Conservation (phyloP, 1,139 yeast species). For the Taphrina deformans region DNA sequence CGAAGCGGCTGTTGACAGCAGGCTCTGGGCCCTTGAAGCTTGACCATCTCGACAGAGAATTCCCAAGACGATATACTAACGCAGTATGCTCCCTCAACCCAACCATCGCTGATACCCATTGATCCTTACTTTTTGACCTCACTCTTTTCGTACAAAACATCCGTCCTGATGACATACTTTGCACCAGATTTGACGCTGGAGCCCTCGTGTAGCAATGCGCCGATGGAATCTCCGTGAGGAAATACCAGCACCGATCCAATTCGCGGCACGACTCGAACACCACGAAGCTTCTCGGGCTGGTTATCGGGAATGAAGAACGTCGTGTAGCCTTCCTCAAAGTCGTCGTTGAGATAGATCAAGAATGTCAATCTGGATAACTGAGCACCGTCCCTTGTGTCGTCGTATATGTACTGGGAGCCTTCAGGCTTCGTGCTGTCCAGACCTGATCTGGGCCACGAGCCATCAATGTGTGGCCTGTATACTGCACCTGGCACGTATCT, state of each 20-base stretch:
- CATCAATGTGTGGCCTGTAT: slow-evolving; percentile 31
- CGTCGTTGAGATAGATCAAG: slow-evolving; percentile 30
- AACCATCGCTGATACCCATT: not conserved
- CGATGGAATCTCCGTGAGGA: slow-evolving; percentile 30
- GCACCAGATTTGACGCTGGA: slow-evolving; percentile 25
- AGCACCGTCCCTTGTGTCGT: slow-evolving; percentile 23
- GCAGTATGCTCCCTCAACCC: not conserved
- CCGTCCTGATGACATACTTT: slow-evolving; percentile 31
- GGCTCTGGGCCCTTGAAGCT: too few relatives aligned
- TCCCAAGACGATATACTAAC: too few relatives aligned
- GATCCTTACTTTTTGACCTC: slow-evolving; percentile 3
- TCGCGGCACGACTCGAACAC: slow-evolving; percentile 25
- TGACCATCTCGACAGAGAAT: too few relatives aligned
- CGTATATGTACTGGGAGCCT: slow-evolving; percentile 19
- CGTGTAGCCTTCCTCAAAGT: slow-evolving; percentile 28
- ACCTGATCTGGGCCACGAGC: slow-evolving; percentile 33
- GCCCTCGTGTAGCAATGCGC: slow-evolving; percentile 30
- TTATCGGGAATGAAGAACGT: slow-evolving; percentile 23
- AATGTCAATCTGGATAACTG: slow-evolving; percentile 27
- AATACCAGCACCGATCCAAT: slow-evolving; percentile 31
- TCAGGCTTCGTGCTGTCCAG: slow-evolving; percentile 24
- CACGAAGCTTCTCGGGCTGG: slow-evolving; percentile 1
- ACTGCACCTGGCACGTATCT: slow-evolving; percentile 33
- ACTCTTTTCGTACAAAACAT: slow-evolving; percentile 27
- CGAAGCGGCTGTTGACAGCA: too few relatives aligned